Evolutionary conservation across 169 alveolate species (phyloP).

Genomic region (Eimeria nieschulzi): DNA sequence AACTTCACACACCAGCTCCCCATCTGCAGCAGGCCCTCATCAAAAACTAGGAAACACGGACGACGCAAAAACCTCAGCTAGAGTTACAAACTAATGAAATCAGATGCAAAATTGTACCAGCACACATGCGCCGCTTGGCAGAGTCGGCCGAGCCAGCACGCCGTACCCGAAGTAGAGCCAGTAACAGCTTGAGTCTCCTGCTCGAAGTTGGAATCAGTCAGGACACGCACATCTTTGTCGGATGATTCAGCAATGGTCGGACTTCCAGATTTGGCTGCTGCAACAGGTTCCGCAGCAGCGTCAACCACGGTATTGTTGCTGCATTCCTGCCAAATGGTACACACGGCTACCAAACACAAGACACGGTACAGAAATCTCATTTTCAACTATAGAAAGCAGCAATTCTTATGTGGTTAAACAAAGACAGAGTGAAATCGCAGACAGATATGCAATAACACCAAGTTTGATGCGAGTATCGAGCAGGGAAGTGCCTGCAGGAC

Average conservation of each 20-base stretch:
- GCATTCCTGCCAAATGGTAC: conserved; percentile 7
- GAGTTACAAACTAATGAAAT: no score
- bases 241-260: conserved; percentile 20
- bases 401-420: background rate
- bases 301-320: conserved; percentile 10
- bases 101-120: no score
- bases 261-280: conserved; percentile 23
- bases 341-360: conserved; percentile 46
- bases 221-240: conserved; percentile 39
- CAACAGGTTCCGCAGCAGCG: conserved; percentile 52
- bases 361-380: conserved; percentile 36
- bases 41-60: no score
- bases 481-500: conserved; percentile 26
- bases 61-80: no score
- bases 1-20: no score
- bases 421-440: background rate
- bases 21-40: no score
- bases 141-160: background rate
- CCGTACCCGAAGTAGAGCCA: conserved; percentile 72
- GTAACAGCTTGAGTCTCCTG: conserved; percentile 75
- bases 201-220: conserved; percentile 72
- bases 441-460: conserved; percentile 4
- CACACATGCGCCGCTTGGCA: no score
- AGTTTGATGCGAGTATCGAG: conserved; percentile 26
- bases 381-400: background rate